phyloP scores from a whole-genome alignment of 352 stramenopile genomes.

The Pythium scleroteichum region DNA sequence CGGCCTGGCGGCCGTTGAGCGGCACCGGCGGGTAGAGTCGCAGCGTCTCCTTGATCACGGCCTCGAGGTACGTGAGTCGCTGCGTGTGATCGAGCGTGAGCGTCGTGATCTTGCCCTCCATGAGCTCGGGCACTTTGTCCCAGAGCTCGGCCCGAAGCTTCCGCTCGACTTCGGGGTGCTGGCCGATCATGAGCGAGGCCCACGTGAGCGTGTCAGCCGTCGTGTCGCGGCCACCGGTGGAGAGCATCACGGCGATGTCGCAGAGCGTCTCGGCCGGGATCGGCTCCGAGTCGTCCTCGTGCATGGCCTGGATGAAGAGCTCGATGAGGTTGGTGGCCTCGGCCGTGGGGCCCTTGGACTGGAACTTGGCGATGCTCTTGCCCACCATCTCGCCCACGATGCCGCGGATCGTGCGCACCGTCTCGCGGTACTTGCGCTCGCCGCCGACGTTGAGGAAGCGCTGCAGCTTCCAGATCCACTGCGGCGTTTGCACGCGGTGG shows the following conservation, averaged over 20 bases:
- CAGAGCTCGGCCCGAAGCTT: constrained; percentile 34
- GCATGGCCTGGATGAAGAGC: constrained; percentile 26
- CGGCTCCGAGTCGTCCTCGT: constrained; percentile 13
- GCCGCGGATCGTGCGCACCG: constrained; percentile 1
- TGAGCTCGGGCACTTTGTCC: constrained; percentile 26
- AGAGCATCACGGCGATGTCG: constrained; percentile 51
- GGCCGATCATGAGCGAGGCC: constrained; percentile 40
- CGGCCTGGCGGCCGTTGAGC: constrained; percentile 28
- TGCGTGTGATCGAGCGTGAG: constrained; percentile 19
- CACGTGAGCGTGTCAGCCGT: constrained; percentile 48
- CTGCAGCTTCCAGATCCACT: constrained; percentile 26
- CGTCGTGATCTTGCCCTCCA: constrained; percentile 3
- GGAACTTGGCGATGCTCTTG: constrained; percentile 11
- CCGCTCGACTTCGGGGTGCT: constrained; percentile 36
- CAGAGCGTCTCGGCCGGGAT: constrained; percentile 31
- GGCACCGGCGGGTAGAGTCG: constrained; percentile 39
- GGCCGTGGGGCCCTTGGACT: constrained; percentile 1
- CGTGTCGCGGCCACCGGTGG: constrained; percentile 55
- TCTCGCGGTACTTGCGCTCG: constrained; percentile 12
- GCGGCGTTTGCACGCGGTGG: constrained; percentile 8
- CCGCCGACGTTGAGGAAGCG: constrained; percentile 18
- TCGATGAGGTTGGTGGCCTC: constrained; percentile 22
- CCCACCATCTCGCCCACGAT: constrained; percentile 21
- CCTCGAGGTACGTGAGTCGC: constrained; percentile 24
- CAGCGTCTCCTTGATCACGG: constrained; percentile 38